phyloP scores from a whole-genome alignment of 2,329 filamentous ascomycete genomes.

The Trematosphaeria pertusa region DNA sequence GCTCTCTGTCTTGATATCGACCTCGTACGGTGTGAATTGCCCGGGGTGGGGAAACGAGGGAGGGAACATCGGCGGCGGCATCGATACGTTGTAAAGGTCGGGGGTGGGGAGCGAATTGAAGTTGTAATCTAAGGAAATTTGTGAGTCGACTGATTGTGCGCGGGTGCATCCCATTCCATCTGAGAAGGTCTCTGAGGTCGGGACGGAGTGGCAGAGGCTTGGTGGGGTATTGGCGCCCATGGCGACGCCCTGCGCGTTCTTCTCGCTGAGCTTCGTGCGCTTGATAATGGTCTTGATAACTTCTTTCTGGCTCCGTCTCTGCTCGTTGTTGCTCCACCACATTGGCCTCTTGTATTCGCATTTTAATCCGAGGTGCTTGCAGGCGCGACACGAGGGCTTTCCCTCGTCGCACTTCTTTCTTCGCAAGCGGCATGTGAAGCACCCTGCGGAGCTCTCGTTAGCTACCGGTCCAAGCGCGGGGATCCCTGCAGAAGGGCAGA shows the following conservation, averaged over 20 bases:
- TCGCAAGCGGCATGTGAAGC: slow-evolving; percentile 71
- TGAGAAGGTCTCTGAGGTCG: slow-evolving; percentile 80
- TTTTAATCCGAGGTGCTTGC: slow-evolving; percentile 75
- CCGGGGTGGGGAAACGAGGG: slow-evolving; percentile 59
- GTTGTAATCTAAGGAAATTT: slow-evolving; percentile 68
- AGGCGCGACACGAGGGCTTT: slow-evolving; percentile 69
- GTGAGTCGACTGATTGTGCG: slow-evolving; percentile 81
- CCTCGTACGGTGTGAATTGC: slow-evolving; percentile 81
- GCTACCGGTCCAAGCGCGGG: slow-evolving; percentile 39
- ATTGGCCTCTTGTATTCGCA: slow-evolving; percentile 97
- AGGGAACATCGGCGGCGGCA: slow-evolving; percentile 60
- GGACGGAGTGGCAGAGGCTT: slow-evolving; percentile 80
- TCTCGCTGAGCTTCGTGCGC: slow-evolving; percentile 92
- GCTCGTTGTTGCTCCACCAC: slow-evolving; percentile 97
- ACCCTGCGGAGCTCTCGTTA: slow-evolving; percentile 59
- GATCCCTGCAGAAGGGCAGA: slow-evolving; percentile 45
- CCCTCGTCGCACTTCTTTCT: slow-evolving; percentile 75
- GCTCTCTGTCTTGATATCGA: slow-evolving; percentile 94
- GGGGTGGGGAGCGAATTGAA: slow-evolving; percentile 69
- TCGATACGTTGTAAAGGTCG: slow-evolving; percentile 66
- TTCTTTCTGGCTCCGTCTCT: slow-evolving; percentile 86
- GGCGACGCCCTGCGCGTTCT: slow-evolving; percentile 65
- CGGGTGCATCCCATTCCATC: slow-evolving; percentile 73
- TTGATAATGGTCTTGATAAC: slow-evolving; percentile 97
- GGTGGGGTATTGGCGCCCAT: slow-evolving; percentile 71